Conservation (phyloP, 352 stramenopile species). For the Pythium dissotocum region DNA sequence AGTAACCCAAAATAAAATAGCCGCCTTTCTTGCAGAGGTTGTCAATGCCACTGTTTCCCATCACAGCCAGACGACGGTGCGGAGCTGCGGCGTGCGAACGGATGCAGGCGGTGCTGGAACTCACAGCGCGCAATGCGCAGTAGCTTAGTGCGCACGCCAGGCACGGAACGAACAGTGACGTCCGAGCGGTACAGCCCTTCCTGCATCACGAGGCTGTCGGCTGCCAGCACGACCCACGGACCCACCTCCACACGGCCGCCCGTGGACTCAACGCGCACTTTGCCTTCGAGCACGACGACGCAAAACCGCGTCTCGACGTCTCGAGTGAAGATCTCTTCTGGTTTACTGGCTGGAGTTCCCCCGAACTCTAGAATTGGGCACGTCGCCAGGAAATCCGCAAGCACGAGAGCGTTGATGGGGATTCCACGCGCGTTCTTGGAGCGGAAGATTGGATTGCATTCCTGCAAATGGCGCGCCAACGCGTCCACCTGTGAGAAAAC, state of each 20-base stretch:
- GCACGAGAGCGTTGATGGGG: constrained; percentile 26
- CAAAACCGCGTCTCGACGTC: constrained; percentile 35
- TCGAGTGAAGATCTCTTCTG: constrained; percentile 29
- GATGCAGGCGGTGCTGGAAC: constrained; percentile 46
- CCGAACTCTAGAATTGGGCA: constrained; percentile 39
- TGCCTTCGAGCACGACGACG: constrained; percentile 41
- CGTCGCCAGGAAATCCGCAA: constrained; percentile 31
- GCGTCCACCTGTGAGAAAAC: constrained; percentile 25
- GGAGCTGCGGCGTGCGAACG: constrained; percentile 32
- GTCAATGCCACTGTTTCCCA: neutral
- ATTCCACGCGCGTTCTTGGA: constrained; percentile 32
- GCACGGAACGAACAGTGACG: constrained; percentile 37
- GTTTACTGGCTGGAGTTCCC: constrained; percentile 11
- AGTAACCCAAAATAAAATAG: neutral
- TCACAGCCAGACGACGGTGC: constrained; percentile 6
- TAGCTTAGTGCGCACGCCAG: constrained; percentile 23
- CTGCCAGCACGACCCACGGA: constrained; percentile 36
- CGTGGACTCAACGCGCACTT: constrained; percentile 32
- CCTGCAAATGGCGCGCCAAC: constrained; percentile 35
- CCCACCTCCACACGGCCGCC: constrained; percentile 36
- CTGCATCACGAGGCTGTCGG: constrained; percentile 45
- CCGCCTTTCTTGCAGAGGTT: neutral
- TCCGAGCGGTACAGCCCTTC: constrained; percentile 42
- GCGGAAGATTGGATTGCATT: constrained; percentile 36
- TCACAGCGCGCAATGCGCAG: constrained; percentile 42